Evolutionary conservation across 257 asterid species (phyloP).

Genomic region (Rauvolfia tetraphylla): DNA sequence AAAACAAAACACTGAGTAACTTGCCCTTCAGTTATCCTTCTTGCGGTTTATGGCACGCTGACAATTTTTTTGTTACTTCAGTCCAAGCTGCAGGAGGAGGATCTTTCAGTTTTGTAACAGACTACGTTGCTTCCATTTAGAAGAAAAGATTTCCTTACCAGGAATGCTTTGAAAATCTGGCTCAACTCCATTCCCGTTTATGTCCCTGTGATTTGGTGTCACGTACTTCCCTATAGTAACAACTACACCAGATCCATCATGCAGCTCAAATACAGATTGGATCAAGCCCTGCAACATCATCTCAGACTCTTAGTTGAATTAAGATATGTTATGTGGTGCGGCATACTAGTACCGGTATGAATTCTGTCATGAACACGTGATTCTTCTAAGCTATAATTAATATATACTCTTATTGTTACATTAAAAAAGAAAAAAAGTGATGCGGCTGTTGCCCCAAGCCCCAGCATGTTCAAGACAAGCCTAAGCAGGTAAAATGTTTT

Average conservation of each 20-base stretch:
- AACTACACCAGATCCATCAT: constrained; percentile 90
- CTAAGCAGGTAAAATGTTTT: not conserved
- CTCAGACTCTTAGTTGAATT: not conserved
- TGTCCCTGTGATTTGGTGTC: constrained; percentile 83
- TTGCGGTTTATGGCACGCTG: constrained; percentile 62
- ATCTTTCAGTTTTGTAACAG: constrained; percentile 4
- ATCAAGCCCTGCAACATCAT: constrained; percentile 69
- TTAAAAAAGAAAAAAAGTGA: too few species aligned
- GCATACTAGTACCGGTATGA: too few species aligned
- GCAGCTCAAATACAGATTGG: constrained; percentile 95
- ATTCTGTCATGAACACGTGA: too few species aligned
- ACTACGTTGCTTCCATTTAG: not conserved
- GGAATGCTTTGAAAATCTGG: constrained; percentile 88
- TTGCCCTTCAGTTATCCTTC: constrained; percentile 35
- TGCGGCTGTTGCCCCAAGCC: not conserved
- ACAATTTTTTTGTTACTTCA: constrained; percentile 58
- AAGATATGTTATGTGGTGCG: too few species aligned
- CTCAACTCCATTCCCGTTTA: constrained; percentile 84
- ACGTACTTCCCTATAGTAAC: constrained; percentile 96
- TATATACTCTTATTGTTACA: too few species aligned
- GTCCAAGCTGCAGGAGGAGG: constrained; percentile 63
- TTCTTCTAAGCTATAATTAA: too few species aligned
- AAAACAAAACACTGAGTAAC: not conserved
- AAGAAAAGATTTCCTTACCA: constrained; percentile 36
- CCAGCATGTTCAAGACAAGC: not conserved